Evolutionary conservation across 257 asterid species (phyloP).

Genomic region (Jasminum sambac): DNA sequence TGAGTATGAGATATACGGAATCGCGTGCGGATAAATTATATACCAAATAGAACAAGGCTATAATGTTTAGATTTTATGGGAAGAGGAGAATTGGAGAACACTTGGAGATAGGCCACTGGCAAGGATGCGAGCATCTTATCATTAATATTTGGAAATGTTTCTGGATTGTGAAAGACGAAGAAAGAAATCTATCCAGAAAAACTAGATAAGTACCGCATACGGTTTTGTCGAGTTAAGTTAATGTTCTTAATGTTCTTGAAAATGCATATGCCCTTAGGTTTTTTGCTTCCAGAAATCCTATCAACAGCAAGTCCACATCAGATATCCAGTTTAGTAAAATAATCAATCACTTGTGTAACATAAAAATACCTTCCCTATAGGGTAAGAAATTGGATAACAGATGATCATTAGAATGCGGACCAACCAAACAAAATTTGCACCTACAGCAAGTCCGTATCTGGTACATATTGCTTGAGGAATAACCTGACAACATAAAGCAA

Average conservation of each 20-base stretch:
- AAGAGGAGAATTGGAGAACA: not conserved
- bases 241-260: not conserved
- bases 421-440: constrained; percentile 90
- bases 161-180: not conserved
- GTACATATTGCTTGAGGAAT: constrained; percentile 99
- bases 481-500: constrained; percentile 49
- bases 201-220: not conserved
- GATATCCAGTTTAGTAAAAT: constrained; percentile 9
- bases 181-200: not conserved
- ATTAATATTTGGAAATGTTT: not conserved
- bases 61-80: not conserved
- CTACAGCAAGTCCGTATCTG: constrained; percentile 96
- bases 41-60: too few relatives aligned
- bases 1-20: too few relatives aligned
- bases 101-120: not conserved
- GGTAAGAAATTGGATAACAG: constrained; percentile 84
- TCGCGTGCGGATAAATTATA: too few relatives aligned
- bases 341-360: constrained; percentile 1
- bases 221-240: not conserved
- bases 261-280: not conserved
- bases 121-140: not conserved
- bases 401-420: constrained; percentile 81
- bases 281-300: not conserved
- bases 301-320: not conserved
- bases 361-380: constrained; percentile 86